phyloP scores from a whole-genome alignment of 75 land plant species.

The Selaginella moellendorffii region DNA sequence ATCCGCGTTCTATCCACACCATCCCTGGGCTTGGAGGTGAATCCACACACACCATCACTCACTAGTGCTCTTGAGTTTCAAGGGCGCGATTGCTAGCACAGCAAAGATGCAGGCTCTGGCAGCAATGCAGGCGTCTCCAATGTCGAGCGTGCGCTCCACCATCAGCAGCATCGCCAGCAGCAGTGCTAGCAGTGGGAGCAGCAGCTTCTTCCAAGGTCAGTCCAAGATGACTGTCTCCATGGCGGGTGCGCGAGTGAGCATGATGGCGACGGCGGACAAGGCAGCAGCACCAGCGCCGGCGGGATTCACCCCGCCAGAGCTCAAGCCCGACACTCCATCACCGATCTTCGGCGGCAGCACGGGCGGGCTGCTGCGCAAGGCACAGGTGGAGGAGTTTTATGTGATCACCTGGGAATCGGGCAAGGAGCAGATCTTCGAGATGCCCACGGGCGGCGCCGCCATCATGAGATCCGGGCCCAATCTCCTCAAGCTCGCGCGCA shows the following conservation, averaged over 20 bases:
- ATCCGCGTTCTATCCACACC: no score
- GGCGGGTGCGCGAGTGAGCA: neutral
- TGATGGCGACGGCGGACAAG: constrained; percentile 16
- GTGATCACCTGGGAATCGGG: constrained; percentile 87
- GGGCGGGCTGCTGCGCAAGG: constrained; percentile 78
- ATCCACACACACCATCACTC: no score
- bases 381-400: constrained; percentile 87
- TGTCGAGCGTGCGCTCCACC: no score
- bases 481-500: constrained; percentile 72
- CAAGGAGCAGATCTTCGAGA: constrained; percentile 79
- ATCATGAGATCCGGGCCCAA: constrained; percentile 86
- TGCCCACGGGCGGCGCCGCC: constrained; percentile 89
- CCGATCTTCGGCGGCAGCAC: constrained; percentile 92
- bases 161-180: no score
- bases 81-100: no score
- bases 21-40: no score
- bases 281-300: constrained; percentile 31
- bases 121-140: no score
- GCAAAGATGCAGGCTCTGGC: no score
- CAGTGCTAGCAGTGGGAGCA: no score
- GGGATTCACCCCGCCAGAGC: constrained; percentile 76
- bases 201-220: neutral
- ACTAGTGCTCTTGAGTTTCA: no score
- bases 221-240: neutral
- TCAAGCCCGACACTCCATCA: constrained; percentile 76